Evolutionary conservation across 1,139 yeast species (phyloP).

Genomic region (Saccharomyces pastorianus): DNA sequence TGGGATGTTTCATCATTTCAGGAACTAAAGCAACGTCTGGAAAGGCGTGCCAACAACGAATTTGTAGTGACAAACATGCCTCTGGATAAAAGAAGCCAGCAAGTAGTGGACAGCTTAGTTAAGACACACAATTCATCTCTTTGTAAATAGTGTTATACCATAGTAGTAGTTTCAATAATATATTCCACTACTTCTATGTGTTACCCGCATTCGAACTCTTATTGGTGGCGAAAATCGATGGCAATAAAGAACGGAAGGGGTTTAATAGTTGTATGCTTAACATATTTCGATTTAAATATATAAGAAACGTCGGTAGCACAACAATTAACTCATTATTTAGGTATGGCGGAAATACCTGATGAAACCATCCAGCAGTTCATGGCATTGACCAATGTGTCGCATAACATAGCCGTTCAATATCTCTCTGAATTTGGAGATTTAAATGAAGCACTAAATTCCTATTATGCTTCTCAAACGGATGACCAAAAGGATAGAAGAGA

Average conservation of each 20-base stretch:
- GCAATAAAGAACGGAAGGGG: neutral
- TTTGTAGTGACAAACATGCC: neutral
- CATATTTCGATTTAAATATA: neutral
- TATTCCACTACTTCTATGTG: neutral
- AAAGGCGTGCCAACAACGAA: neutral
- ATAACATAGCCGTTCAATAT: slow-evolving; percentile 39
- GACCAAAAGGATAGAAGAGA: slow-evolving; percentile 1
- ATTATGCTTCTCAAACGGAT: slow-evolving; percentile 19
- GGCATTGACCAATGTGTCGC: slow-evolving; percentile 39
- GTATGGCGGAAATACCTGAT: slow-evolving; percentile 14
- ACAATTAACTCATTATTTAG: neutral
- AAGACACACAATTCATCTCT: neutral
- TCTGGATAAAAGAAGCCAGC: neutral
- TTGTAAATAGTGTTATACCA: neutral
- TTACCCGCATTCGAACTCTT: neutral
- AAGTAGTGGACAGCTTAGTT: neutral
- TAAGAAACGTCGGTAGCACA: neutral
- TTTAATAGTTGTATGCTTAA: neutral
- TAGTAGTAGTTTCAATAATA: neutral
- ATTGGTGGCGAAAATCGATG: neutral
- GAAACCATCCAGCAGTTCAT: slow-evolving; percentile 46
- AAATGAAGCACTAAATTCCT: slow-evolving; percentile 31
- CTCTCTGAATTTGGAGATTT: slow-evolving; percentile 34
- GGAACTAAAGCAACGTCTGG: slow-evolving; percentile 5
- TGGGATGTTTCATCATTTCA: slow-evolving; percentile 55